A percentile compares a stretch with the other conserved stretches of the same genome.
Evolutionary conservation across 345 rosid species (phyloP).

Genomic region (Viola odorata): DNA sequence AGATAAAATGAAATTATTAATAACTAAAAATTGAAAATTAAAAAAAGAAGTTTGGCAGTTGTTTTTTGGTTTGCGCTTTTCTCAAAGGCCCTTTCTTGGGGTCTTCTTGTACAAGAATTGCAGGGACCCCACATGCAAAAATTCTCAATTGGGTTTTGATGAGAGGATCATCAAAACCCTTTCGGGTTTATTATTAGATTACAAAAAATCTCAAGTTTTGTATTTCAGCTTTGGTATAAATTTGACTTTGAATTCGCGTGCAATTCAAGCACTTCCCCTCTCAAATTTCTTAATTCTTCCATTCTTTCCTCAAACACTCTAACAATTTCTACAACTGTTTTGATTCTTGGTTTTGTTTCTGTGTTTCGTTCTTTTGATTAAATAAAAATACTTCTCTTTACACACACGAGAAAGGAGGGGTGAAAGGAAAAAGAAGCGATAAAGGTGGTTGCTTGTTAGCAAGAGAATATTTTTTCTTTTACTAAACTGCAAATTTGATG

Average conservation of each 20-base stretch:
- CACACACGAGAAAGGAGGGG: constrained; percentile 7
- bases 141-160: constrained; percentile 19
- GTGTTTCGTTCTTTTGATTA: constrained; percentile 12
- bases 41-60: no score
- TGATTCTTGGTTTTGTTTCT: neutral
- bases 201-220: neutral
- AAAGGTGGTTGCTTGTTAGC: constrained; percentile 12
- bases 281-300: neutral
- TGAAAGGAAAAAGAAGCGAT: constrained; percentile 7
- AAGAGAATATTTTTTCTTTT: constrained; percentile 14
- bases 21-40: neutral
- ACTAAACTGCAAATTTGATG: constrained; percentile 13
- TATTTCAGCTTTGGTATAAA: neutral
- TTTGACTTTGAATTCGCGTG: constrained; percentile 49
- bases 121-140: neutral
- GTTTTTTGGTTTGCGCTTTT: no score
- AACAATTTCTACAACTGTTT: neutral
- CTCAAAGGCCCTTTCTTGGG: constrained; percentile 1
- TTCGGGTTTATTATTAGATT: constrained; percentile 8
- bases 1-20: neutral
- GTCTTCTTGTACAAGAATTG: constrained; percentile 5
- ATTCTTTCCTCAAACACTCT: no score
- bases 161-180: constrained; percentile 20
- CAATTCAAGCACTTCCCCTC: constrained; percentile 28
- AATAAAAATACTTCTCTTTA: constrained; percentile 6